These are phyloP conservation scores for Lactarius sp. DNA, from an alignment of 768 basidiomycete genomes.

Conservation along the genomic window DNA sequence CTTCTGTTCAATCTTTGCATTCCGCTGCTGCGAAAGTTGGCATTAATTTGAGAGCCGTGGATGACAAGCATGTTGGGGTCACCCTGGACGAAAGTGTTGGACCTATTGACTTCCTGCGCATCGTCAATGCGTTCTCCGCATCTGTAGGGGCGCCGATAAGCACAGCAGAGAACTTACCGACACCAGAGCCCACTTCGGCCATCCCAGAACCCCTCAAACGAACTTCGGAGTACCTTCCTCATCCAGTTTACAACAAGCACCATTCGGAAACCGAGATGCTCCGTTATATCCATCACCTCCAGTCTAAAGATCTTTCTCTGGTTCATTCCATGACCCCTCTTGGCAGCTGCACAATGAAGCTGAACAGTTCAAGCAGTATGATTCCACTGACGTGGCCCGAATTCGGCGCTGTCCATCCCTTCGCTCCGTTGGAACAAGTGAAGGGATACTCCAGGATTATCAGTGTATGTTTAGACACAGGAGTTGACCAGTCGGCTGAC, in stretches of 20 bases:
- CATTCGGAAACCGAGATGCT: conserved; percentile 99
- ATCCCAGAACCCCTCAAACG: conserved; percentile 57
- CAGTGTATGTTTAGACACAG: conserved; percentile 41
- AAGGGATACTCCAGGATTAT: conserved; percentile 81
- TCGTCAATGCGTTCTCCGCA: conserved; percentile 78
- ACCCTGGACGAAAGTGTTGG: conserved; percentile 91
- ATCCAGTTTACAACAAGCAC: conserved; percentile 93
- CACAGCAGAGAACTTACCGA: conserved; percentile 41
- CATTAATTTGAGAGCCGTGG: conserved; percentile 83
- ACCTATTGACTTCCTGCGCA: conserved; percentile 63
- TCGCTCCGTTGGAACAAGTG: conserved; percentile 86
- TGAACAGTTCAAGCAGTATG: conserved; percentile 98
- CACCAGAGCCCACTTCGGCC: conserved; percentile 37
- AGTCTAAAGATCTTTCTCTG: conserved; percentile 90
- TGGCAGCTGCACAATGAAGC: conserved; percentile 96
- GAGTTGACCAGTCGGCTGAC: conserved; percentile 3
- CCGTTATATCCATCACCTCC: conserved; percentile 90
- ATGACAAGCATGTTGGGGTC: conserved; percentile 72
- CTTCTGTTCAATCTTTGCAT: conserved; percentile 61
- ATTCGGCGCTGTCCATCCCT: conserved; percentile 87
- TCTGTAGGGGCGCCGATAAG: conserved; percentile 50
- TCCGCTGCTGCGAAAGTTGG: conserved; percentile 52
- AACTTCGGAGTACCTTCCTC: conserved; percentile 67
- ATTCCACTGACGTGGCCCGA: conserved; percentile 93
- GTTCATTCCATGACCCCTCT: conserved; percentile 96